Conservation (phyloP, 2,329 filamentous ascomycete species). For the Phialocephala sp. region DNA sequence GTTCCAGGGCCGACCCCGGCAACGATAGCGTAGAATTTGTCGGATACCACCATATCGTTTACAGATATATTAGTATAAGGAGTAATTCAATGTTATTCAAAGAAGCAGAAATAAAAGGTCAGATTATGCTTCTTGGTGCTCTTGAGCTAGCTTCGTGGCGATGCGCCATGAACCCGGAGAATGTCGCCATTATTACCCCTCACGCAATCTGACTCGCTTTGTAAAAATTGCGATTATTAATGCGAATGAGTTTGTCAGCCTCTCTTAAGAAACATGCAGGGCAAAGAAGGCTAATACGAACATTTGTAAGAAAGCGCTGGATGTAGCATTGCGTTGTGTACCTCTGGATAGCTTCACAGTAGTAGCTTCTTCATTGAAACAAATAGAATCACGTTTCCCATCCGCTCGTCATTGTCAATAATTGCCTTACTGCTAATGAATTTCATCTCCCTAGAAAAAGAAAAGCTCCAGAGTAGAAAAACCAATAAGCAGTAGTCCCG, state of each 20-base stretch:
- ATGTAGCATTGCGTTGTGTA: no score
- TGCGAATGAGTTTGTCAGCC: slow-evolving; percentile 9
- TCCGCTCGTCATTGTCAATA: no score
- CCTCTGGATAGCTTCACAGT: no score
- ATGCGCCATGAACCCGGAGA: slow-evolving; percentile 6
- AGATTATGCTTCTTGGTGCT: slow-evolving; percentile 8
- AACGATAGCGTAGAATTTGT: slow-evolving; percentile 66
- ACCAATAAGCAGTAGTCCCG: no score
- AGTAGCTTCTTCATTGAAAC: no score
- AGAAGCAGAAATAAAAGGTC: background rate
- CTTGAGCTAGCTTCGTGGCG: slow-evolving; percentile 4
- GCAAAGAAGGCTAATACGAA: no score
- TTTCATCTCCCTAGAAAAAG: no score
- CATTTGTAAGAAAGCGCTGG: no score
- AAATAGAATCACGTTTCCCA: no score
- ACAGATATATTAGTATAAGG: background rate
- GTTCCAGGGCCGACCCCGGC: slow-evolving; percentile 73
- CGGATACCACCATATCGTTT: slow-evolving; percentile 10
- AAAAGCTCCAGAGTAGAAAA: no score
- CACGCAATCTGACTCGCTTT: slow-evolving; percentile 12
- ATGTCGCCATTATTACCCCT: slow-evolving; percentile 15
- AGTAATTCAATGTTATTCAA: background rate
- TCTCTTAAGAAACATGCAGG: background rate
- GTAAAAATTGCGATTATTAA: slow-evolving; percentile 12
- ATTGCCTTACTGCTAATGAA: no score